phyloP scores from a whole-genome alignment of 1,284 basidiomycete species.

The Marasmius fiardii region DNA sequence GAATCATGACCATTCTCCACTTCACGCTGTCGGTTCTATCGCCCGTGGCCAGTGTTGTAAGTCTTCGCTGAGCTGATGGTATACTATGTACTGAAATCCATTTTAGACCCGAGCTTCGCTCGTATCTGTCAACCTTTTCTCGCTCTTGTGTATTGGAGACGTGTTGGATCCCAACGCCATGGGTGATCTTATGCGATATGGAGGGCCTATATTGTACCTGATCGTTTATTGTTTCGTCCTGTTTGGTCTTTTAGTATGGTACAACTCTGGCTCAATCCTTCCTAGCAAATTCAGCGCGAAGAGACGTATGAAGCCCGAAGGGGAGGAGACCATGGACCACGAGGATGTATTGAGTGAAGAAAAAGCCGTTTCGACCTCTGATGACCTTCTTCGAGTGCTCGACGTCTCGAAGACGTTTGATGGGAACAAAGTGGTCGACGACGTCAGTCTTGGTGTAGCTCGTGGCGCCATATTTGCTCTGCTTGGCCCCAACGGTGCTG shows the following conservation, averaged over 20 bases:
- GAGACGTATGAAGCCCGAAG: neutral
- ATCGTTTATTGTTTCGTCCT: conserved; percentile 53
- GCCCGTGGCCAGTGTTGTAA: conserved; percentile 67
- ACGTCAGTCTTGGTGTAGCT: conserved; percentile 69
- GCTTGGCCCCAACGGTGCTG: conserved; percentile 79
- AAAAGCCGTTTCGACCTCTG: conserved; percentile 40
- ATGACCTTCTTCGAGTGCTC: conserved; percentile 63
- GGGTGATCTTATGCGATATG: conserved; percentile 57
- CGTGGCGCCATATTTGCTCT: conserved; percentile 67
- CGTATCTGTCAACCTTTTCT: conserved; percentile 76
- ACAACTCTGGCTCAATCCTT: conserved; percentile 55
- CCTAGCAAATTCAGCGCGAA: conserved; percentile 25
- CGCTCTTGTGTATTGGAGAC: conserved; percentile 64
- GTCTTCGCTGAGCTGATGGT: conserved; percentile 24
- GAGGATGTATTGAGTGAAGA: conserved; percentile 57
- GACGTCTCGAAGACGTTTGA: conserved; percentile 65
- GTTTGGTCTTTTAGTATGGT: conserved; percentile 55
- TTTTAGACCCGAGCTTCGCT: conserved; percentile 59
- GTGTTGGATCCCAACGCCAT: conserved; percentile 45
- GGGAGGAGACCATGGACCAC: conserved; percentile 10
- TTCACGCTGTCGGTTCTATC: conserved; percentile 66
- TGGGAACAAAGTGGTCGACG: conserved; percentile 61
- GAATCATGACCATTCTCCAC: conserved; percentile 62
- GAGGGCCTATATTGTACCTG: conserved; percentile 76
- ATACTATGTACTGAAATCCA: neutral